Evolutionary conservation across 2,329 filamentous ascomycete species (phyloP).

Genomic region (Plectosphaerella plurivora): DNA sequence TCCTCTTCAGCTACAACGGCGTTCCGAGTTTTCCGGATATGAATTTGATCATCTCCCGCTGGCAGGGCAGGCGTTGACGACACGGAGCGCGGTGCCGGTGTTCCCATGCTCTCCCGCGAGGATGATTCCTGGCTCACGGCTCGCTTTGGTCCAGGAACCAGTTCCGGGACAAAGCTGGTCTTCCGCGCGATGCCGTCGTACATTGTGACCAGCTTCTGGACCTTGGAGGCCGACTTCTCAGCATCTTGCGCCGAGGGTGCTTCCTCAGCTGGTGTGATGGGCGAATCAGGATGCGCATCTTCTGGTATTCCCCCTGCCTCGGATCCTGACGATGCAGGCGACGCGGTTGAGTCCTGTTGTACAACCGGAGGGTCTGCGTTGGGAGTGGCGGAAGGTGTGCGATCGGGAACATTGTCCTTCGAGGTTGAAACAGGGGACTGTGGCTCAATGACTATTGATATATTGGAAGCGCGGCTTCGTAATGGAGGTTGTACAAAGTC

Average conservation of each 20-base stretch:
- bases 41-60: too few species aligned
- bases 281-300: constrained; percentile 31
- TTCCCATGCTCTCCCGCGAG: neutral
- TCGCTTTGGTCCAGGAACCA: neutral
- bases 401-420: neutral
- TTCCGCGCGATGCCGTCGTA: constrained; percentile 39
- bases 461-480: neutral
- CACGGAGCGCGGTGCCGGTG: too few species aligned
- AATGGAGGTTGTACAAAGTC: neutral
- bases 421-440: neutral
- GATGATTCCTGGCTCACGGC: neutral
- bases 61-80: too few species aligned
- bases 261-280: constrained; percentile 41
- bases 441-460: neutral
- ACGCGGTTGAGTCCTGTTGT: neutral
- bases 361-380: constrained; percentile 3
- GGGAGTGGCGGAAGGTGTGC: neutral
- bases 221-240: constrained; percentile 34
- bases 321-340: constrained; percentile 7
- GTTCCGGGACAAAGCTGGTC: neutral
- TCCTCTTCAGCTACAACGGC: too few species aligned
- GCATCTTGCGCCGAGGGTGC: constrained; percentile 22
- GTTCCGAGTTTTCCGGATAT: too few species aligned
- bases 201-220: constrained; percentile 45
- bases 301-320: constrained; percentile 13